Evolutionary conservation across 208 protist genomes (phyloP), one percentile per base, ranked within the genome.

Genomic region (Blastocrithidia nonstop): DNA sequence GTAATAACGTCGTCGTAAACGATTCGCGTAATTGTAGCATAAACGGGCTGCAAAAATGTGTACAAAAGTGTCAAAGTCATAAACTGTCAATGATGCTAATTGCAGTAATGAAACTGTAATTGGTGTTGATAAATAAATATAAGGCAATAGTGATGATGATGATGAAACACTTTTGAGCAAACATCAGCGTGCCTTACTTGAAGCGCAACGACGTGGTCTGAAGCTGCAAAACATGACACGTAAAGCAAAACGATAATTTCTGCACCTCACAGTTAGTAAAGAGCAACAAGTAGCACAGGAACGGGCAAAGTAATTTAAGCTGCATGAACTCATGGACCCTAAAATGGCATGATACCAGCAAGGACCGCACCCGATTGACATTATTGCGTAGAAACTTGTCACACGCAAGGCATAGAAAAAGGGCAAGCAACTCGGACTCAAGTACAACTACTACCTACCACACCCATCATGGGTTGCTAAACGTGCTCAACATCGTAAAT

Each of bases 321-420:
- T 79, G 21, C 78, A 92, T 49, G 75, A 84, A 13, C 45, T 92
- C 16, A 88, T 92, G 83, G 83, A 92, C 50, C 67, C 65, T 42
- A 66, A 65, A 39, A 35, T 88, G 2, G 75, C 69, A 36, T 92
- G 83, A 78, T 92, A 92, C 37, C 83, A 92, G 60, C 83, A 92
- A 48, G 83, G 78, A 0, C 83, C 83, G 7, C 63, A 77, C 48
- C 83, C 83, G 1, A 74, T 92, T 52, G 83, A 92, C 49, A 44
- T 88, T 39, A 84, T 92, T 47, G 56, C 78, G 4, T 77, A 92
- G 42, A 82, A 80, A 38, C 70, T 92, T 11, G 75, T 92, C 13
- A 45, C 53, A 13, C 44, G 66, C 25, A 92, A 92, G 46, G 83
- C 83, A 3, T 60, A 70, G 27, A 92, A 92, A 55, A 75, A 76